Base-by-base conservation (phyloP, 495 filamentous ascomycete genomes). In the Lophium mytilinum region DNA sequence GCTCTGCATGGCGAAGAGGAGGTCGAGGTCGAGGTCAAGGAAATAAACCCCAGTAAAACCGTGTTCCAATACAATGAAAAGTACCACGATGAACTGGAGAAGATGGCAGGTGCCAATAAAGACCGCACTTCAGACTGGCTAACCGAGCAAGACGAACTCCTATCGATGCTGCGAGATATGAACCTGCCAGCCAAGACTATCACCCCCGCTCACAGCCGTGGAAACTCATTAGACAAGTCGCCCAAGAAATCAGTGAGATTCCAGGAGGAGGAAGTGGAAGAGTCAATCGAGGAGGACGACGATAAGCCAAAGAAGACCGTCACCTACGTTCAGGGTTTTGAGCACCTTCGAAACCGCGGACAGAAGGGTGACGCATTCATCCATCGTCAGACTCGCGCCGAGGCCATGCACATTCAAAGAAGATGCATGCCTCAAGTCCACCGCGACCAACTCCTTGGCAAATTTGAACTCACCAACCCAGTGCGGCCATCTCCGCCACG, bases 301-400 rank as follows among this genome's bases (percentile, higher is more conserved):
- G 56, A 60, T 9, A 46, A 50, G 41, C 63, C 65, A 6, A 71
- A 68, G 58, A 59, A 83, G 65, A 89, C 94, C 63, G 85, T 86
- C 1, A 87, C 91, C n/a, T 96, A 93, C 68, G 91, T 92, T 77
- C 84, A 89, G 58, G 89, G 89, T 24, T 96, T 96, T 69, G 83
- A 88, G 57, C 82, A 85, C 86, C 43, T 72, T 81, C 43, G 76
- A 81, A 35, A 75, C 75, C 41, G 80, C 79, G 24, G 78, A 74
- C 53, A 73, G 76, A 50, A 72, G 67, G 47, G 50, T n/a, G 93
- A 97, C 68, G 80, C 83, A 11, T 94, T 94, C 64, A 76, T 90
- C 55, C 87, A 95, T 67, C 84, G 88, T 4, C 83, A 87, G 58
- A 80, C 87, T 33, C 85, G 93, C 47, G 93, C 90, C 52, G 93